Base-by-base conservation (phyloP, 2,329 filamentous ascomycete species). In the Alternaria longipes region DNA sequence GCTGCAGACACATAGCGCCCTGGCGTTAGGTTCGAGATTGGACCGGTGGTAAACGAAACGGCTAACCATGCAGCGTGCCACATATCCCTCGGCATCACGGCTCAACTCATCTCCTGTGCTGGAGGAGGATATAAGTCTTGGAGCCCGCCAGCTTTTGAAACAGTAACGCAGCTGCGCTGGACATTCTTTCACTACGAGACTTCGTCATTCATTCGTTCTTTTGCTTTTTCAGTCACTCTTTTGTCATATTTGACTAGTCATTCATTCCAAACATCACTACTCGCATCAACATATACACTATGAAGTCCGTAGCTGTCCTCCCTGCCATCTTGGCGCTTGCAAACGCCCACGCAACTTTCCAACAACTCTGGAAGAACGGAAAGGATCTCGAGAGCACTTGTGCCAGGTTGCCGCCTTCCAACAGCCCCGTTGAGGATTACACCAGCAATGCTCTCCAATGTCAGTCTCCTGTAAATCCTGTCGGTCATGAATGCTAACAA, bases 321-420 rank as follows among this genome's bases (percentile, higher is more conserved):
- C 68, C 70, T 61, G 68, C 69, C 64, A 59, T 74, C 36, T 55
- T 67, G 58, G 70, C 70, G 52, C 60, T 73, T 54, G 68, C 69
- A 18, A 70, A 73, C 53, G 69, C 69, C 57, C 72, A 74, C 58
- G 72, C 72, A 32, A 74, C 67, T 59, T 74, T 63, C 62, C 72
- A 74, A 65, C 71, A 74, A 64, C 65, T 73, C 36, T 73, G 71
- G 70, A 71, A 68, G 62, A 73, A 74, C 49, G 72, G 72, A 47
- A 67, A 73, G 55, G 72, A 74, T 56, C 67, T 73, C 7, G 68
- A 71, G 60, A 71, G 67, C 67, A 72, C 69, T 8, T 74, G 72
- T 52, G 72, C 70, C 24, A 67, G 72, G 56, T 62, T 73, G 32
- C 69, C 71, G 45, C 49, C 67, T 8, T 67, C 69, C 47, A 74